Percentiles rank a stretch among this genome's conserved stretches.
Conservation (phyloP, 495 filamentous ascomycete species). For the Delitschia confertaspora region DNA sequence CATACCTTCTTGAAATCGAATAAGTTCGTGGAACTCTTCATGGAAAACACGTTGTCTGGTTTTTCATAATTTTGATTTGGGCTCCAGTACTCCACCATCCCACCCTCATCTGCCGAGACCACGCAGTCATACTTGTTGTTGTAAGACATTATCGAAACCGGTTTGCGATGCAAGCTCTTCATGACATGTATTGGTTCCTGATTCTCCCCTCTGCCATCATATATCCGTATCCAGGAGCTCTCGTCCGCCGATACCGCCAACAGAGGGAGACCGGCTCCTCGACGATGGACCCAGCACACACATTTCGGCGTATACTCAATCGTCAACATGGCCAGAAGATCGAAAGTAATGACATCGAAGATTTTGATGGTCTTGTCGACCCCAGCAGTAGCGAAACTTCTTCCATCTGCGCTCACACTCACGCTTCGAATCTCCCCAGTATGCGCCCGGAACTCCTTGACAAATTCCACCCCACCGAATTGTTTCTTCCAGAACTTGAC, state of each 20-base stretch:
- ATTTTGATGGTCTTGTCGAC: conserved; percentile 84
- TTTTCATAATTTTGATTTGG: conserved; percentile 77
- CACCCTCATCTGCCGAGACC: conserved; percentile 75
- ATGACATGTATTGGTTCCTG: conserved; percentile 64
- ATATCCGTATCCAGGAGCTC: conserved; percentile 64
- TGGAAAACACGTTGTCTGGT: conserved; percentile 80
- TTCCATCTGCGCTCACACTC: conserved; percentile 76
- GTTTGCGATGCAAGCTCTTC: conserved; percentile 62
- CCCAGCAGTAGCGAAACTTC: conserved; percentile 88
- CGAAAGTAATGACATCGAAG: conserved; percentile 92
- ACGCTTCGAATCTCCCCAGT: conserved; percentile 73
- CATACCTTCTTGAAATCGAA: conserved; percentile 81
- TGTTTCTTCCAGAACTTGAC: conserved; percentile 99
- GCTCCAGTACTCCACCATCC: conserved; percentile 96
- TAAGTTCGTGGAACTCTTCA: conserved; percentile 84
- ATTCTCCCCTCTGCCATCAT: conserved; percentile 80
- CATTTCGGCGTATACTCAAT: conserved; percentile 65
- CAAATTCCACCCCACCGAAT: conserved; percentile 82
- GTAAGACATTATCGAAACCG: conserved; percentile 76
- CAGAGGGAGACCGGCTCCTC: conserved; percentile 77
- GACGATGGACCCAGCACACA: conserved; percentile 87
- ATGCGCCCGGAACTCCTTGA: conserved; percentile 94
- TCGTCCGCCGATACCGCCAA: conserved; percentile 81
- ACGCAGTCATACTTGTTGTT: conserved; percentile 87
- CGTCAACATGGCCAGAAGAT: conserved; percentile 54